A percentile compares a stretch with the other conserved stretches of the same genome.
These are phyloP conservation scores for Phragmites australis DNA, from an alignment of 176 grass and related monocot genomes.

Conservation along the genomic window DNA sequence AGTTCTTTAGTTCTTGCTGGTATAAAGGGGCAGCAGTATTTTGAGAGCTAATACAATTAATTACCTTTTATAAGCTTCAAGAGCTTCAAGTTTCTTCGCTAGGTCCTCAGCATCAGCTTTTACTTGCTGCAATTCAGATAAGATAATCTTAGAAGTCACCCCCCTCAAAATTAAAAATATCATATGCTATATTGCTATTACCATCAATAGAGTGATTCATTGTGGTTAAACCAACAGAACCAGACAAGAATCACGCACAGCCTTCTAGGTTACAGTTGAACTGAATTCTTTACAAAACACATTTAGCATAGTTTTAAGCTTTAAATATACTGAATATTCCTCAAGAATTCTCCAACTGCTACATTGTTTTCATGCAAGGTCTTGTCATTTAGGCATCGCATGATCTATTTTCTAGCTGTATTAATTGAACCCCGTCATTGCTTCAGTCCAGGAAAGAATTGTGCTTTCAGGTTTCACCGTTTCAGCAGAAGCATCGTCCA, in stretches of 20 bases:
- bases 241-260: background rate
- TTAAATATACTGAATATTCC: background rate
- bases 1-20: background rate
- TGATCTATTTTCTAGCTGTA: background rate
- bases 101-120: slow-evolving; percentile 56
- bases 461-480: slow-evolving; percentile 18
- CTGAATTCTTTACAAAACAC: background rate
- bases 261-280: background rate
- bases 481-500: background rate
- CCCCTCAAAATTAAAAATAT: background rate
- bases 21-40: background rate
- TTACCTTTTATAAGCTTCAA: slow-evolving; percentile 67
- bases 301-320: background rate
- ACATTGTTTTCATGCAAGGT: background rate
- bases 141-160: background rate
- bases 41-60: background rate
- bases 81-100: slow-evolving; percentile 57
- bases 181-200: slow-evolving; percentile 11
- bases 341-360: background rate
- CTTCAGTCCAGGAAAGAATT: background rate
- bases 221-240: background rate
- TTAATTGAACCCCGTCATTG: background rate
- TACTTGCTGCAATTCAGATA: slow-evolving; percentile 50
- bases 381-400: background rate
- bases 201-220: background rate